A percentile compares a stretch with the other conserved stretches of the same genome.
These are phyloP conservation scores for Ciborinia camelliae DNA, from an alignment of 2,329 filamentous ascomycete species.

Conservation along the genomic window DNA sequence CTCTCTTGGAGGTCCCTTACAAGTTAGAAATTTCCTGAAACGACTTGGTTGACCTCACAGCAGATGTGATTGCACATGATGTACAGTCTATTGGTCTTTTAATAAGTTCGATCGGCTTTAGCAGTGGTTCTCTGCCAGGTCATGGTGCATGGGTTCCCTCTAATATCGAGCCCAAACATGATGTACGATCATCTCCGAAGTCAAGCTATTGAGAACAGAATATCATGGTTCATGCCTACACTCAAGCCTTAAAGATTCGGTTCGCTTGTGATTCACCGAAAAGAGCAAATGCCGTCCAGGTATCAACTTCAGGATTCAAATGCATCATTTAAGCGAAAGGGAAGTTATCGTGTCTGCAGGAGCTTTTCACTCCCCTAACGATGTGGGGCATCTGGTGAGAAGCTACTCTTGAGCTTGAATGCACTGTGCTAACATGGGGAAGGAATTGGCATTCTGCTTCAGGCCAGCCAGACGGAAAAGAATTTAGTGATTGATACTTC, in stretches of 20 bases:
- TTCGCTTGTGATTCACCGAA: constrained; percentile 3
- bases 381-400: constrained; percentile 12
- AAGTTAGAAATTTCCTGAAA: constrained; percentile 45
- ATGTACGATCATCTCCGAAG: constrained; percentile 23
- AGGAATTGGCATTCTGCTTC: no score
- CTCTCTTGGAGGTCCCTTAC: constrained; percentile 38
- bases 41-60: constrained; percentile 35
- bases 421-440: background rate
- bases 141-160: constrained; percentile 18
- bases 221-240: constrained; percentile 7
- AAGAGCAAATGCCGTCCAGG: background rate
- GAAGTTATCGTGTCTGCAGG: constrained; percentile 24
- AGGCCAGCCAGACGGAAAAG: no score
- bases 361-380: constrained; percentile 10
- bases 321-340: constrained; percentile 25
- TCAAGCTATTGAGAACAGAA: constrained; percentile 1
- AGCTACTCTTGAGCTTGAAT: background rate
- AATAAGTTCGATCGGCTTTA: constrained; percentile 23
- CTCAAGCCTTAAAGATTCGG: constrained; percentile 16
- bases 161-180: constrained; percentile 22
- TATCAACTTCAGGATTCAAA: constrained; percentile 1
- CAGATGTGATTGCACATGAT: constrained; percentile 19
- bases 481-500: constrained; percentile 17
- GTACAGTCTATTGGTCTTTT: constrained; percentile 24
- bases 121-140: constrained; percentile 26